Evolutionary conservation across 306 rosid genomes (phyloP), one percentile per base, ranked within the genome.

Genomic region (Gastrolobium bilobum): DNA sequence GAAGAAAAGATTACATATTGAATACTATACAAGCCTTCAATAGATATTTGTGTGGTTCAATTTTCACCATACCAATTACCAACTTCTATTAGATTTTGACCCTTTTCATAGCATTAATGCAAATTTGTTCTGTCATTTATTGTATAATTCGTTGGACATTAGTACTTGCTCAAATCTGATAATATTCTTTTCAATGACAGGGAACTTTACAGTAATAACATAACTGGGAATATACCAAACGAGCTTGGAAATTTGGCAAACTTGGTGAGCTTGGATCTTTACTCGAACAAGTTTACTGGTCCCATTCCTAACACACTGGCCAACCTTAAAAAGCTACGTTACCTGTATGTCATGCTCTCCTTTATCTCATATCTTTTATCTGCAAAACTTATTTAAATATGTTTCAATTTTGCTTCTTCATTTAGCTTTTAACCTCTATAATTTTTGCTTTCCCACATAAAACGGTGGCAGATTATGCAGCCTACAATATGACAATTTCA

Each of bases 191-290:
- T 71, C 51, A 43, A 20, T 88, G 64, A 64, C 88, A 90, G 94
- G 91, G 92, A 88, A 71, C 91, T 88, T 74, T 83, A 68, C 71
- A 60, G 79, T 67, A 88, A 90, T 76, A 69, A 79, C 10, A 83
- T 90, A 83, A 79, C 58, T 31, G 92, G 94, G 65, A 71, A 0
- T 46, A 84, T 91, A 75, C 96, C 93, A 2, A 40, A 42, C 0
- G 96, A 89, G 82, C 88, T 91, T 73, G 96, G 96, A 64, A 75
- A 13, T 72, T 84, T 91, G 91, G 53, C 81, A 72, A 80, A 87
- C 71, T 85, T 91, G 89, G 85, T 56, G 78, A 87, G 84, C 86
- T 84, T 91, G 91, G 89, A 89, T 87, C 90, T 91, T 68, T 89
- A 85, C 88, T 10, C n/a, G 85, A 91, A 91, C 87, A 3, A 4